Base-by-base conservation (phyloP, 192 early-diverging fungal genomes). In the Funneliformis geosporum region DNA sequence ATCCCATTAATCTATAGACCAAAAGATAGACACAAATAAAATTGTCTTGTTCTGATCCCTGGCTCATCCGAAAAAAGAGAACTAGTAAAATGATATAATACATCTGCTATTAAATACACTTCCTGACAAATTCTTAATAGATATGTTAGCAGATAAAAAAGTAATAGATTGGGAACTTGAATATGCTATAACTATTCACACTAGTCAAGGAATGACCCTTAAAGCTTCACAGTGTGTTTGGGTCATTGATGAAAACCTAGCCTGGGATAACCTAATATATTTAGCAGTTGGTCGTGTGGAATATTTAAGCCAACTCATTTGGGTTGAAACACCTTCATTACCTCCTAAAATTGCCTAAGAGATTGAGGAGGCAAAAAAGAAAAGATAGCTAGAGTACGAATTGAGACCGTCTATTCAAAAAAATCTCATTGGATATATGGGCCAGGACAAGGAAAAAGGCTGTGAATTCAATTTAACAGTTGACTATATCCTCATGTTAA, bases 31-130 rank as follows among this genome's bases (percentile, higher is more conserved):
- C 60, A n/a, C 28, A 76, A 76, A 64, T 60, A 76, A 64, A 76
- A 76, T 21, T 76, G 75, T 14, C 61, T 76, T 65, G 40, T 76
- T 9, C 60, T 1, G 25, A 76, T 76, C 43, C 25, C 50, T 8
- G 8, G 75, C 43, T 76, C 40, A 76, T 76, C 60, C 33, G 75
- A 76, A 65, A 76, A 64, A 64, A 18, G 12, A 12, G 40, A 76
- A 43, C 16, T 76, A 76, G 75, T 76, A 76, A 76, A 76, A 76
- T 76, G 27, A 76, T 76, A 76, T 76, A 76, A 40, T 64, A 76
- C 42, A 76, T 46, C 44, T 76, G 18, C 42, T 40, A 0, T 76
- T 76, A 50, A 76, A 76, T 76, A 43, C 61, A 46, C 43, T 76
- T 7, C 50, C 42, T 76, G 61, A 65, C 8, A 74, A 39, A 59